Base-by-base conservation (phyloP, 2,329 filamentous ascomycete species). In the Phyllosticta citrichinensis region DNA sequence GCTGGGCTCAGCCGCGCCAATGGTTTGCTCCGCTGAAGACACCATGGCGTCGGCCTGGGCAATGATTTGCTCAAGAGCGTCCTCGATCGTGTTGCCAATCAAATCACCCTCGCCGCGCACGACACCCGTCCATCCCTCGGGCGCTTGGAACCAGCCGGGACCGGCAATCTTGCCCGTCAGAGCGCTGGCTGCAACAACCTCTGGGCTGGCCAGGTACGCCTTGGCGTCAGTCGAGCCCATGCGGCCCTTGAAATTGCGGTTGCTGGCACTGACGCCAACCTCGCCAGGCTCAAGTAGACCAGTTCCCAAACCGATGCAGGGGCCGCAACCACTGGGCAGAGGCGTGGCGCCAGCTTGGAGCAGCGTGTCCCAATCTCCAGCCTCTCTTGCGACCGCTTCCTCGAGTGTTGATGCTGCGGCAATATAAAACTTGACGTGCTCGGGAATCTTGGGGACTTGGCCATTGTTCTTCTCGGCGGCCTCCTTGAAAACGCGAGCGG, bases 131-230 rank as follows among this genome's bases (percentile, higher is more conserved):
- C 85, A 83, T 56, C 82, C 84, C 59, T 86, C 83, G 0, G 90
- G 88, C 68, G 82, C 81, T 72, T 89, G 72, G 70, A 95, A 97
- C 81, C 82, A 86, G 24, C 88, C 90, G 0, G 93, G 89, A 0
- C 91, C 88, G 10, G 84, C 78, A 40, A 92, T 91, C 63, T 81
- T 81, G 12, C 89, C 89, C 17, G 79, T 77, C 55, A 97, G 76
- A 2, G 93, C 93, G 68, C 89, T 95, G 8, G 94, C 92, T 3
- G 93, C 93, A 0, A 97, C 93, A 2, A 96, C 87, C 69, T 97
- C 92, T 0, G 94, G 92, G 65, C 88, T 93, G 5, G 87, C 88
- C 0, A 97, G 85, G 71, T 96, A 97, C 0, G 91, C 90, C 68
- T 91, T 86, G 0, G 91, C 89, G 5, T 89, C 84, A 2, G 82